Percentiles rank a stretch among this genome's conserved stretches.
These are phyloP conservation scores for Candida glucosophila DNA, from an alignment of 1,139 yeast genomes.

Conservation along the genomic window DNA sequence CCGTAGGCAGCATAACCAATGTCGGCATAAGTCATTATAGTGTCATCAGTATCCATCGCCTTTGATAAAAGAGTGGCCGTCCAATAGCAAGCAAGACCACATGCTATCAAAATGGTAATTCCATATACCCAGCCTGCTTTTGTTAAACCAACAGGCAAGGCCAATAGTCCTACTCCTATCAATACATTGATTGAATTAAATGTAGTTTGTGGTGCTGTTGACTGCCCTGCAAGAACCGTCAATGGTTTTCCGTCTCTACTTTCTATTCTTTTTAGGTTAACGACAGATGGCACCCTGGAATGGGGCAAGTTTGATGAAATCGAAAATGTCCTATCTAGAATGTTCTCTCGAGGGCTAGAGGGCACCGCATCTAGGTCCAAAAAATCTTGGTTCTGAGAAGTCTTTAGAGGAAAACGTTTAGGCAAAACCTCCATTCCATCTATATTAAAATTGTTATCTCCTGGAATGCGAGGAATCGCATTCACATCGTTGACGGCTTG, in stretches of 20 bases:
- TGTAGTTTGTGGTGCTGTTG: slow-evolving; percentile 47
- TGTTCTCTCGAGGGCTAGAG: slow-evolving; percentile 13
- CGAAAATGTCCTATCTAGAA: slow-evolving; percentile 15
- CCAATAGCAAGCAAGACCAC: slow-evolving; percentile 38
- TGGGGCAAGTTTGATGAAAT: slow-evolving; percentile 26
- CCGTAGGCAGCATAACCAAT: slow-evolving; percentile 70
- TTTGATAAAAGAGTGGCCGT: slow-evolving; percentile 33
- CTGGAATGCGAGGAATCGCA: slow-evolving; percentile 24
- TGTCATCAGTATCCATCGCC: slow-evolving; percentile 60
- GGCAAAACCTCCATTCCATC: slow-evolving; percentile 29
- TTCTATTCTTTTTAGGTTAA: slow-evolving; percentile 58
- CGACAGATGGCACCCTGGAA: slow-evolving; percentile 42
- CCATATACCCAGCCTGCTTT: slow-evolving; percentile 42
- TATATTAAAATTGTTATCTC: slow-evolving; percentile 15
- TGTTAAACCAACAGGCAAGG: slow-evolving; percentile 38
- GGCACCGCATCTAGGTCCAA: slow-evolving; percentile 23
- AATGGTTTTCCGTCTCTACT: slow-evolving; percentile 66
- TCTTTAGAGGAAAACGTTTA: too few species aligned
- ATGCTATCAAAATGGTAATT: slow-evolving; percentile 25
- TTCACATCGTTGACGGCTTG: slow-evolving; percentile 38
- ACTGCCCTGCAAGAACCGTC: slow-evolving; percentile 72
- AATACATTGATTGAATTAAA: slow-evolving; percentile 40
- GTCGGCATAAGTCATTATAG: slow-evolving; percentile 84
- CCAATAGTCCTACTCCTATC: slow-evolving; percentile 42
- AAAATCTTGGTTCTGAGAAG: slow-evolving; percentile 34